These are phyloP conservation scores for Clitopilus passeckerianus DNA, from an alignment of 768 basidiomycete species.

Conservation along the genomic window DNA sequence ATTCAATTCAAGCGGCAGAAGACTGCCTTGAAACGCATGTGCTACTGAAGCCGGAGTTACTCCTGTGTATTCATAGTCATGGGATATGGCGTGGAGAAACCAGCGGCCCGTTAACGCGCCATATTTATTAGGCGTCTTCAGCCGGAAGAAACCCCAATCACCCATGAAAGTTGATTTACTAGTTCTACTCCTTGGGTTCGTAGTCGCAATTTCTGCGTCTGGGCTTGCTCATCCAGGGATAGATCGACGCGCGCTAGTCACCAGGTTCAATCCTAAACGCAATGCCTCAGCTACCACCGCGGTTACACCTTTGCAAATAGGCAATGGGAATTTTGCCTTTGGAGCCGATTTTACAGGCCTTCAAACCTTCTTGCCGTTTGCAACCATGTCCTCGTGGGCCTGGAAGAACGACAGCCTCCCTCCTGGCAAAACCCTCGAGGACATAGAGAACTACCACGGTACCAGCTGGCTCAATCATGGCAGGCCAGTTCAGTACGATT, in stretches of 20 bases:
- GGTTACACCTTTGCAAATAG: slow-evolving; percentile 52
- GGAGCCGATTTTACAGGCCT: slow-evolving; percentile 54
- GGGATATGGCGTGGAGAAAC: too few species aligned
- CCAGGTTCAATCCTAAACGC: slow-evolving; percentile 45
- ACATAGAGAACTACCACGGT: slow-evolving; percentile 43
- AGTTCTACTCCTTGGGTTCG: too few species aligned
- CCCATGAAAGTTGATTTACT: too few species aligned
- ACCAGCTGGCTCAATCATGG: slow-evolving; percentile 48
- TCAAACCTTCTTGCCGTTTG: slow-evolving; percentile 52
- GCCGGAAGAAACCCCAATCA: too few species aligned
- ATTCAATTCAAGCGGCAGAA: too few species aligned
- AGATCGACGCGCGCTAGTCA: slow-evolving; percentile 39
- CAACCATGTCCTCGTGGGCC: slow-evolving; percentile 54
- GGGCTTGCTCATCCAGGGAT: slow-evolving; percentile 15
- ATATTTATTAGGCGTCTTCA: too few species aligned
- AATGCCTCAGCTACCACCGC: slow-evolving; percentile 32
- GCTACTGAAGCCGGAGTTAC: too few species aligned
- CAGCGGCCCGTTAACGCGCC: too few species aligned
- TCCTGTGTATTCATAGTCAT: too few species aligned
- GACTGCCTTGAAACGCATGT: too few species aligned
- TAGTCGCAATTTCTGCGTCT: too few species aligned
- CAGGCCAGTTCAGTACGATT: slow-evolving; percentile 43
- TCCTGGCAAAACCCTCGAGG: slow-evolving; percentile 29
- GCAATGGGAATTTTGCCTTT: slow-evolving; percentile 61
- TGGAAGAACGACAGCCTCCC: slow-evolving; percentile 60